Evolutionary conservation across 441 rosid genomes (phyloP).

Genomic region (Jatropha podagrica): DNA sequence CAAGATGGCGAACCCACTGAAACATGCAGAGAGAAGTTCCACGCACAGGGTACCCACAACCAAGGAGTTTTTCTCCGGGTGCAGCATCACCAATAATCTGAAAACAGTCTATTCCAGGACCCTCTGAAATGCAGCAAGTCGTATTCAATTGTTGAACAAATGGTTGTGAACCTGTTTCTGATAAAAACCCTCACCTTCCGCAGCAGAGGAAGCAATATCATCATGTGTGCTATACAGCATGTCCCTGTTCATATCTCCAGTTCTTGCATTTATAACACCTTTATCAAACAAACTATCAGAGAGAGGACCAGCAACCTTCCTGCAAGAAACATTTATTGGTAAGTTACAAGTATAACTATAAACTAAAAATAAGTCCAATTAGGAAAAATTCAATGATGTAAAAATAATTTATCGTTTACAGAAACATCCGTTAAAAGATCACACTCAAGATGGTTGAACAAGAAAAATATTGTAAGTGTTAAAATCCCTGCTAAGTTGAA

Average conservation of each 20-base stretch:
- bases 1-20: constrained; percentile 99
- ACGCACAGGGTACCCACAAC: constrained; percentile 87
- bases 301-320: constrained; percentile 30
- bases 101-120: constrained; percentile 92
- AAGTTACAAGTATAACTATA: constrained; percentile 14
- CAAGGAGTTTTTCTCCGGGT: constrained; percentile 94
- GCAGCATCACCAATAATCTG: constrained; percentile 90
- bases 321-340: constrained; percentile 24
- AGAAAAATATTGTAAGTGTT: neutral
- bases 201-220: constrained; percentile 37
- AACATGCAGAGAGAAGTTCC: constrained; percentile 98
- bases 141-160: constrained; percentile 28
- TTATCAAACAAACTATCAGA: constrained; percentile 33
- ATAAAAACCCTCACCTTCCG: constrained; percentile 46
- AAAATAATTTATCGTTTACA: neutral
- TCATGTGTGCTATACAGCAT: constrained; percentile 29
- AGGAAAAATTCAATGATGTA: neutral
- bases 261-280: constrained; percentile 22
- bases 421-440: neutral
- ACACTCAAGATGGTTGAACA: neutral
- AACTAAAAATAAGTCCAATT: neutral
- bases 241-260: constrained; percentile 30
- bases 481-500: neutral
- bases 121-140: constrained; percentile 43
- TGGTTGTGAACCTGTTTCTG: constrained; percentile 21